A percentile compares a stretch with the other conserved stretches of the same genome.
Conservation (phyloP, 345 rosid genomes). For the Hypericum androsaemum region DNA sequence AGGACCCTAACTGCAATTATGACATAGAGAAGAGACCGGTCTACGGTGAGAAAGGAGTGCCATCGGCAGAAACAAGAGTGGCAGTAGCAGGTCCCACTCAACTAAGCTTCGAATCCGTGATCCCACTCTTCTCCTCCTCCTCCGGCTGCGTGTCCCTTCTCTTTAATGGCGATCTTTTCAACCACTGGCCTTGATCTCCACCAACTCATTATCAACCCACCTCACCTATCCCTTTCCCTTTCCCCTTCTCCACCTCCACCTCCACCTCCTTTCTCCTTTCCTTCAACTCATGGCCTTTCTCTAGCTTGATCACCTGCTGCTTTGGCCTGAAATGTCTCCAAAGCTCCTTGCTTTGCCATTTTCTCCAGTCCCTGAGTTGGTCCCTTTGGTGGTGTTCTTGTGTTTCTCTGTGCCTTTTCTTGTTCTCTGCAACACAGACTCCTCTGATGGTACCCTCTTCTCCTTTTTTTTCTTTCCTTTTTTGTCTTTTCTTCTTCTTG, state of each 20-base stretch:
- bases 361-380: background rate
- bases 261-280: background rate
- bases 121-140: background rate
- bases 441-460: constrained; percentile 24
- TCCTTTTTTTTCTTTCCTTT: too few relatives aligned
- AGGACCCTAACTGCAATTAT: too few relatives aligned
- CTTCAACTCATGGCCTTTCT: background rate
- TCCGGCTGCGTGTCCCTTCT: too few relatives aligned
- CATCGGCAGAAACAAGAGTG: too few relatives aligned
- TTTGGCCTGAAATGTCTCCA: background rate
- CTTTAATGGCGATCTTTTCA: background rate
- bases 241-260: background rate
- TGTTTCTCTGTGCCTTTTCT: constrained; percentile 16
- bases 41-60: too few relatives aligned
- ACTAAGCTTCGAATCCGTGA: too few relatives aligned
- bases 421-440: constrained; percentile 30
- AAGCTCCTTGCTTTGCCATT: background rate
- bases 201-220: background rate
- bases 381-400: background rate
- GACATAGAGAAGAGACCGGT: too few relatives aligned
- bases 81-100: too few relatives aligned
- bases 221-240: background rate
- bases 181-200: background rate
- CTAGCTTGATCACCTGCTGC: background rate
- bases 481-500: background rate